These are phyloP conservation scores for Stromatinia cepivora DNA, from an alignment of 2,329 filamentous ascomycete species.

Conservation along the genomic window DNA sequence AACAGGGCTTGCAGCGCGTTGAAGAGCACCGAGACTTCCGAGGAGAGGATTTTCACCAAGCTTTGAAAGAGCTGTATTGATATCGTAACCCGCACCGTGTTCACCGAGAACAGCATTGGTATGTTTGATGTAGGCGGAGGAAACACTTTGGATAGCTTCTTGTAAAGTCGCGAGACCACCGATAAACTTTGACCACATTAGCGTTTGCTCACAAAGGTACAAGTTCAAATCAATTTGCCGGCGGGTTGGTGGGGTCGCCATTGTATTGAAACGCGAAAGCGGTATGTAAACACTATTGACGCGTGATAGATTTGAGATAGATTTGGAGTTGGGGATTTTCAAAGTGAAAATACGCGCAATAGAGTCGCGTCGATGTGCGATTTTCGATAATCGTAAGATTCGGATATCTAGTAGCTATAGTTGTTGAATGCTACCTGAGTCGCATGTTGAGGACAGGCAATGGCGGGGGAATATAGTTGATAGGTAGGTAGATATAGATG, in stretches of 20 bases:
- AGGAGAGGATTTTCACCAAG: constrained; percentile 47
- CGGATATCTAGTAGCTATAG: neutral
- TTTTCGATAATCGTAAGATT: neutral
- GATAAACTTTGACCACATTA: constrained; percentile 59
- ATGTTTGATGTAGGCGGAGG: constrained; percentile 83
- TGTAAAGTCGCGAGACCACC: constrained; percentile 77
- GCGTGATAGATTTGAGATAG: constrained; percentile 32
- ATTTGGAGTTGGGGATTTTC: constrained; percentile 25
- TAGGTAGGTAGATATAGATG: constrained; percentile 25
- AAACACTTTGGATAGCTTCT: constrained; percentile 75
- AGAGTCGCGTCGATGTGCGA: constrained; percentile 30
- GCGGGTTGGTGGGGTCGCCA: constrained; percentile 27
- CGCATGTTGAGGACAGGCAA: neutral
- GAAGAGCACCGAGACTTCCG: constrained; percentile 34
- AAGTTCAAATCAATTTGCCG: constrained; percentile 27
- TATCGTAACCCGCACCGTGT: constrained; percentile 47
- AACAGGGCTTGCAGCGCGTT: constrained; percentile 42
- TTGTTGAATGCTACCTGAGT: neutral
- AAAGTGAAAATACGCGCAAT: constrained; percentile 26
- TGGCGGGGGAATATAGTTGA: constrained; percentile 19
- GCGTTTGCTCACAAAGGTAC: constrained; percentile 32
- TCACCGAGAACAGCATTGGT: constrained; percentile 78
- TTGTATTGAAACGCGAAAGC: constrained; percentile 23
- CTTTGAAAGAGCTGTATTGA: constrained; percentile 51
- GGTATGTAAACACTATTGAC: constrained; percentile 35